A percentile compares a stretch with the other conserved stretches of the same genome.
Evolutionary conservation across 78 protist species (phyloP).

Genomic region (Ministeria vibrans): DNA sequence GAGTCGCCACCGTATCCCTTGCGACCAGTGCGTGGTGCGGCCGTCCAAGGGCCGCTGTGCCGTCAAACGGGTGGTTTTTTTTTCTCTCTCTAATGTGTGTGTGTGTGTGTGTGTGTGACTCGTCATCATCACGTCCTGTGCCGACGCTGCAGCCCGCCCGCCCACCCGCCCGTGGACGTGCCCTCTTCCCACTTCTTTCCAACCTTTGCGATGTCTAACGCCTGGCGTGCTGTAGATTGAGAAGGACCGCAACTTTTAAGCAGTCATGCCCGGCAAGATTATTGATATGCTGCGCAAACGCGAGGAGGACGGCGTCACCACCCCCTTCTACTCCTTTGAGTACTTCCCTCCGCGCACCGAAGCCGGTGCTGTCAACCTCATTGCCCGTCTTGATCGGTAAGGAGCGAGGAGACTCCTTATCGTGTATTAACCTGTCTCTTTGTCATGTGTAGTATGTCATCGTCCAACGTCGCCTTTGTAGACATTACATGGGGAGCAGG

Average conservation of each 20-base stretch:
- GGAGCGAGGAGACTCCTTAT: not conserved
- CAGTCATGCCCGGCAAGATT: too few species aligned
- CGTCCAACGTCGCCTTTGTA: constrained; percentile 14
- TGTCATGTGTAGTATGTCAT: not conserved
- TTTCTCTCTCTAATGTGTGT: too few species aligned
- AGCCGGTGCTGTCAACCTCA: constrained; percentile 50
- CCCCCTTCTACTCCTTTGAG: constrained; percentile 67
- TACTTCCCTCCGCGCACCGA: constrained; percentile 78
- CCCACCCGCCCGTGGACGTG: too few species aligned
- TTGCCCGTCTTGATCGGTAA: constrained; percentile 34
- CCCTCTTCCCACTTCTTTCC: not conserved
- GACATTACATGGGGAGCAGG: constrained; percentile 45
- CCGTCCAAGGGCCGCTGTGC: too few species aligned
- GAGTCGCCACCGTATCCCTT: too few species aligned
- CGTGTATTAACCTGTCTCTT: not conserved
- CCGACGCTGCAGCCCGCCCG: too few species aligned
- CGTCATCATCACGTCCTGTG: too few species aligned
- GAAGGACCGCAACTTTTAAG: not conserved
- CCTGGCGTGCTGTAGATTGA: not conserved
- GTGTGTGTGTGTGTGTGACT: too few species aligned
- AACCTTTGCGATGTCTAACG: not conserved
- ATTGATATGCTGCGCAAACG: constrained; percentile 24
- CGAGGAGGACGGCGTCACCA: constrained; percentile 10
- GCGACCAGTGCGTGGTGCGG: too few species aligned
- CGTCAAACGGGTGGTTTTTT: too few species aligned